These are phyloP conservation scores for Gremmenia infestans DNA, from an alignment of 2,329 filamentous ascomycete genomes.

Conservation along the genomic window DNA sequence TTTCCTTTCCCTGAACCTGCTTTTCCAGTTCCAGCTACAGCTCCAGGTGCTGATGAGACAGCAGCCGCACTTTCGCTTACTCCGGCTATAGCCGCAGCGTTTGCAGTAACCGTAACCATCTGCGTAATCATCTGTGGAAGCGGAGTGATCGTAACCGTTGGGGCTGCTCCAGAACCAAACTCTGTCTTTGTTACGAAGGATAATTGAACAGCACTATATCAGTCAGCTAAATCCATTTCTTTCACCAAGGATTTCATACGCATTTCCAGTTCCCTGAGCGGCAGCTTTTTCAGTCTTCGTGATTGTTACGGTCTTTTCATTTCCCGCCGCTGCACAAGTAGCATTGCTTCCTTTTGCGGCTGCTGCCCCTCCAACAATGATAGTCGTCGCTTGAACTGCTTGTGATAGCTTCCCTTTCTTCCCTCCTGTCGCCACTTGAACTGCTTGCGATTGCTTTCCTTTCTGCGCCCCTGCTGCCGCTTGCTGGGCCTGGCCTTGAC, in stretches of 20 bases:
- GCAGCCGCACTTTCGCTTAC: not conserved
- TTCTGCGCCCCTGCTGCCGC: not conserved
- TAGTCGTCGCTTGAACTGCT: conserved; percentile 3
- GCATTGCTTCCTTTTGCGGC: not conserved
- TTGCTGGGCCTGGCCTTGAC: not conserved
- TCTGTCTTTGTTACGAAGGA: conserved; percentile 36
- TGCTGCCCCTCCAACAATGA: not conserved
- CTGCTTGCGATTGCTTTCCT: not conserved
- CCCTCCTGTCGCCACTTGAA: not conserved
- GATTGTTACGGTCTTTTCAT: conserved; percentile 29
- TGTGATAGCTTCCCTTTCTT: not conserved
- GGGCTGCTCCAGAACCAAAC: conserved; percentile 28
- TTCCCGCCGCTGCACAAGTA: conserved; percentile 2
- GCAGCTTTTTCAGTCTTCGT: conserved; percentile 28
- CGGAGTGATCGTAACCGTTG: conserved; percentile 37
- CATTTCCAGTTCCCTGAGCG: conserved; percentile 15
- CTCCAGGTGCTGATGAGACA: conserved; percentile 6
- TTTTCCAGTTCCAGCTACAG: not conserved
- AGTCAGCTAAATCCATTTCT: conserved; percentile 4
- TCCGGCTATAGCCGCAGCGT: conserved; percentile 1
- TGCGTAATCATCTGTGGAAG: conserved; percentile 24
- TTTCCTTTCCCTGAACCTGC: not conserved
- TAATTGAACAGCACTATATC: conserved; percentile 23
- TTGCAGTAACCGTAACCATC: conserved; percentile 12
- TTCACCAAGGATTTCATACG: not conserved